Evolutionary conservation across 345 rosid genomes (phyloP), one percentile per base, ranked within the genome.

Genomic region (Durio zibethinus): DNA sequence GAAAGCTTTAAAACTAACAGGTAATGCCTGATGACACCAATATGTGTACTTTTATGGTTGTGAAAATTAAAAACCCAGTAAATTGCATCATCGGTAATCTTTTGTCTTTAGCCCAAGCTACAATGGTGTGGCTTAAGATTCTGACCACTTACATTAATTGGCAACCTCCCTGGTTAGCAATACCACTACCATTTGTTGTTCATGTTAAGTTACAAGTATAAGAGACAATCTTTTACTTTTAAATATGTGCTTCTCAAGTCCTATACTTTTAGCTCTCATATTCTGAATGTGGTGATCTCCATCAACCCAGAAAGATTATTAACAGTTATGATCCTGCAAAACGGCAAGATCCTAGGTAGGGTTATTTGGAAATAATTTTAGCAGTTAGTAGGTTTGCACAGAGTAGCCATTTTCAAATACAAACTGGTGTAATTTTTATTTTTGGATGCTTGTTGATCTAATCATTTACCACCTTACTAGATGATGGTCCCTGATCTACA

Each of bases 1-100:
- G 99, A 95, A 81, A 95, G 99, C 87, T 95, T 95, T 80, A 74
- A 85, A 78, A 82, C 80, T 81, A 95, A 90, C 77, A 95, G 99
- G 99, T 93, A 86, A 79, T 72, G 75, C 77, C 83, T 62, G 36
- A 57, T 50, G 42, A 27, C 40, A 66, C 25, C 33, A 47, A 43
- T 31, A 14, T 76, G 29, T 47, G 42, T 66, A 45, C 42, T 31
- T 74, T 53, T 52, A 33, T 45, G 72, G 21, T 27, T 18, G 40
- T 75, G 69, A 75, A 52, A 71, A 48, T 20, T 5, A 33, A 72
- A 50, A 20, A 52, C 42, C 40, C 15, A 5, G 7, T 20, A 33
- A 72, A 10, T 33, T 50, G 75, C 45, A 52, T 20, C 23, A 25
- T 68, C 25, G 7, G 4, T 53, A 53, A 20, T 20, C 25, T 53